Conservation (phyloP, 179 eudicot genomes). For the Amaranthus tricolor region DNA sequence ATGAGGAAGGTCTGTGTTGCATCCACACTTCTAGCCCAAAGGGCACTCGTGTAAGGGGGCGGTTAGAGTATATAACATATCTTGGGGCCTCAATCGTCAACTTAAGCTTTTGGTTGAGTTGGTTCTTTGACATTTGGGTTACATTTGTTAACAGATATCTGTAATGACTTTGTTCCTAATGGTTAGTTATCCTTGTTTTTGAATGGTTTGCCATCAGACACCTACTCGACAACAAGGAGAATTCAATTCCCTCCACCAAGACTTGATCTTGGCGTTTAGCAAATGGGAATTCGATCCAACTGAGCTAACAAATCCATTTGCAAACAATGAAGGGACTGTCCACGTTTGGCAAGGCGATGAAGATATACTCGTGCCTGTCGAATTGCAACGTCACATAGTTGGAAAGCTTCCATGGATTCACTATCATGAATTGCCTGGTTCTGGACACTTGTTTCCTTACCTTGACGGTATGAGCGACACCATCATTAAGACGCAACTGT, state of each 20-base stretch:
- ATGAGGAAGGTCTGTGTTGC: no score
- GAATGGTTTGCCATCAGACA: conserved; percentile 20
- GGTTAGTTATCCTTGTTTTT: background rate
- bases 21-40: no score
- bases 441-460: conserved; percentile 47
- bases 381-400: conserved; percentile 37
- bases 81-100: no score
- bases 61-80: no score
- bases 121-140: no score
- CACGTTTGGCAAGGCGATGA: conserved; percentile 64
- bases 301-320: conserved; percentile 42
- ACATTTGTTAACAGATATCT: background rate
- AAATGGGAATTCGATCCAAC: conserved; percentile 55
- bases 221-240: conserved; percentile 48
- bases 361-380: conserved; percentile 44
- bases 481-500: conserved; percentile 41
- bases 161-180: background rate
- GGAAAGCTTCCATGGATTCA: conserved; percentile 48
- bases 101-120: no score
- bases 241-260: conserved; percentile 44
- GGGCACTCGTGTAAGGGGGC: no score
- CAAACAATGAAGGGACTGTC: conserved; percentile 40
- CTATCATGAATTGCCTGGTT: conserved; percentile 43
- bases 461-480: conserved; percentile 40
- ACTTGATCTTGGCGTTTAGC: conserved; percentile 43